Evolutionary conservation across 139 green algal species (phyloP).

Genomic region (Chlamydomonas sp.): DNA sequence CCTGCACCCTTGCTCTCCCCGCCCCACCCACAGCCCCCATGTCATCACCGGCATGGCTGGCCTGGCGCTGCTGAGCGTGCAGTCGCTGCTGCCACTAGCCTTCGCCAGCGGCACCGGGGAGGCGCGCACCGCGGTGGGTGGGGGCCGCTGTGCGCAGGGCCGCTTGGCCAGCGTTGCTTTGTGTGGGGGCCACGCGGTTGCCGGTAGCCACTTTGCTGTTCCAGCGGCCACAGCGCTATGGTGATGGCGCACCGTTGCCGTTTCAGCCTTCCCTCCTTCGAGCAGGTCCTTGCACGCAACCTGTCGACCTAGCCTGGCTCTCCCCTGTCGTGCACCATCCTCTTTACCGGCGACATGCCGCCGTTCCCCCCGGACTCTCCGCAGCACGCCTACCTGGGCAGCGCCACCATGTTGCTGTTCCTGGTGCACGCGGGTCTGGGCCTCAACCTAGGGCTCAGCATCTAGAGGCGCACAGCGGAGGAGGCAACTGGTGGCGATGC

Average conservation of each 20-base stretch:
- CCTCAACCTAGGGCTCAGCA: conserved; percentile 79
- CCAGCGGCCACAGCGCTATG: too few relatives aligned
- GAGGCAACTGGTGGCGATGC: too few relatives aligned
- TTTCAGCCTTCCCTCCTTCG: neutral
- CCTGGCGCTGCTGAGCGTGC: conserved; percentile 72
- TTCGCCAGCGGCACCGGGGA: conserved; percentile 61
- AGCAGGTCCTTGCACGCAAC: neutral
- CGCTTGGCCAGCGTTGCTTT: neutral
- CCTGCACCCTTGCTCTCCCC: neutral
- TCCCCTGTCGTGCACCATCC: neutral
- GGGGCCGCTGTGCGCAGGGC: neutral
- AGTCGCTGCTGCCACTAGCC: conserved; percentile 78
- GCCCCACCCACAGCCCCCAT: conserved; percentile 55
- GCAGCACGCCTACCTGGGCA: conserved; percentile 85
- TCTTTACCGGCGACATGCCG: neutral
- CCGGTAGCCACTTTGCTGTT: neutral
- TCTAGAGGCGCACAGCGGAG: conserved; percentile 52
- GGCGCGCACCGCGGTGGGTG: conserved; percentile 50
- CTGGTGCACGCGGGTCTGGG: conserved; percentile 76
- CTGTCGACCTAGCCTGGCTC: neutral
- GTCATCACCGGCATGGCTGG: conserved; percentile 69
- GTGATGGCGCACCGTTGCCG: too few relatives aligned
- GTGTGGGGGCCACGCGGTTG: too few relatives aligned
- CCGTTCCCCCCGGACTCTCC: neutral
- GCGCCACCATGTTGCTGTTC: conserved; percentile 81